These are phyloP conservation scores for Aspergillus vadensis DNA, from an alignment of 2,329 filamentous ascomycete genomes.

Conservation along the genomic window DNA sequence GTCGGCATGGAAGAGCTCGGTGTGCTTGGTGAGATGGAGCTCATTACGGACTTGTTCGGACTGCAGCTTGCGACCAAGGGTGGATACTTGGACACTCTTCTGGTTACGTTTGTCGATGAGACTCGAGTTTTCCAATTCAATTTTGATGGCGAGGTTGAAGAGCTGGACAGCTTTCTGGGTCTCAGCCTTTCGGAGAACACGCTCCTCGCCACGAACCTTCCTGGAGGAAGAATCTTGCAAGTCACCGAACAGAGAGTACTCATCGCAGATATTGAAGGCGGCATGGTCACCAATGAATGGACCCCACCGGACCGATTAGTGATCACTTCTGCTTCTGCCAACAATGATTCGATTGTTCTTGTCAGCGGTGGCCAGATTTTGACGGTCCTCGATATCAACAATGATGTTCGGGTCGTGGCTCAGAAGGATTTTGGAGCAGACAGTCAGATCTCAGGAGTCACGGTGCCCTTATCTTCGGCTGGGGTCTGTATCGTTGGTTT, in stretches of 20 bases:
- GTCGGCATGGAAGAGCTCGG: constrained; percentile 89
- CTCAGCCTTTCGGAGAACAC: constrained; percentile 71
- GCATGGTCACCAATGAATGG: constrained; percentile 51
- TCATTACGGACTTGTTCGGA: constrained; percentile 72
- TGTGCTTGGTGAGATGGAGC: constrained; percentile 74
- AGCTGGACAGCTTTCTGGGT: constrained; percentile 74
- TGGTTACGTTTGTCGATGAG: constrained; percentile 80
- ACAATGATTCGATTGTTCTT: constrained; percentile 68
- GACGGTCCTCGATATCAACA: constrained; percentile 65
- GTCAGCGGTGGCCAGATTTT: constrained; percentile 75
- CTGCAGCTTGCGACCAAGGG: constrained; percentile 56
- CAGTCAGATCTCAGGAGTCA: constrained; percentile 83
- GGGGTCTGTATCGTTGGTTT: constrained; percentile 79
- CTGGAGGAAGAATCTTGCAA: constrained; percentile 68
- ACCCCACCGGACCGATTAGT: constrained; percentile 48
- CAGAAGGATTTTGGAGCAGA: constrained; percentile 64
- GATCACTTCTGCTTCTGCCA: constrained; percentile 79
- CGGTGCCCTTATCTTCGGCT: constrained; percentile 66
- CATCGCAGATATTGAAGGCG: constrained; percentile 61
- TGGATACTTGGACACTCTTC: constrained; percentile 63
- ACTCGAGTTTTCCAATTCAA: constrained; percentile 82
- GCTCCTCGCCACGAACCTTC: constrained; percentile 67
- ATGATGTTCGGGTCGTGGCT: constrained; percentile 59
- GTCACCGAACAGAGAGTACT: constrained; percentile 67
- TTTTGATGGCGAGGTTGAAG: constrained; percentile 75